phyloP scores from a whole-genome alignment of 768 basidiomycete species.

The Tylopilus rubrobrunneus region DNA sequence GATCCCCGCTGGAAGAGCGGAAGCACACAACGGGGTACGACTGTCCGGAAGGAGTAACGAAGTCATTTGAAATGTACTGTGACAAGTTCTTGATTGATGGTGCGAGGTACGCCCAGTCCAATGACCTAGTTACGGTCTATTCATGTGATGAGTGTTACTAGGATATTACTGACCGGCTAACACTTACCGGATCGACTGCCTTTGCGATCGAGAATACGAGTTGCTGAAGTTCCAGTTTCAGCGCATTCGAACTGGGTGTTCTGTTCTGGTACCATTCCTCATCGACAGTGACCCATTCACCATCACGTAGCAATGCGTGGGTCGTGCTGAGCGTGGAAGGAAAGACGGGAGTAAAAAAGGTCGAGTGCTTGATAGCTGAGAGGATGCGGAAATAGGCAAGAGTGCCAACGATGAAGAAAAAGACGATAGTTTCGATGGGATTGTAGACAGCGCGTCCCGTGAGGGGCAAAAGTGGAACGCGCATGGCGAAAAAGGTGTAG shows the following conservation, averaged over 20 bases:
- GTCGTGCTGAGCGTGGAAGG: conserved; percentile 50
- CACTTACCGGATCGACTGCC: conserved; percentile 36
- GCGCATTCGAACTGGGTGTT: conserved; percentile 25
- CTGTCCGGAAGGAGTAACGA: conserved; percentile 40
- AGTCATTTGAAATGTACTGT: conserved; percentile 40
- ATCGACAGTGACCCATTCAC: conserved; percentile 61
- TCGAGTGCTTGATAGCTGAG: conserved; percentile 82
- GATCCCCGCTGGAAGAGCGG: conserved; percentile 23
- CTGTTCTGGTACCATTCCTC: conserved; percentile 48
- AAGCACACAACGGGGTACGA: conserved; percentile 55
- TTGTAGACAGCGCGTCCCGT: conserved; percentile 70
- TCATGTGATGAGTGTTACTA: conserved; percentile 1
- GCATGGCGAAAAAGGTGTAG: conserved; percentile 35
- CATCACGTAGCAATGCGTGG: conserved; percentile 48
- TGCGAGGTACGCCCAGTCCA: conserved; percentile 40
- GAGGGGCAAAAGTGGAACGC: conserved; percentile 61
- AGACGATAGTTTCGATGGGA: conserved; percentile 88
- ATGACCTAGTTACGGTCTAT: conserved; percentile 29
- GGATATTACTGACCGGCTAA: neutral
- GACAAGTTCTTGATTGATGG: conserved; percentile 47
- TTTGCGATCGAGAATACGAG: conserved; percentile 45
- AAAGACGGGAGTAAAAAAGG: conserved; percentile 62
- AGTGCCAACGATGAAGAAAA: conserved; percentile 84
- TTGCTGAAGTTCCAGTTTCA: conserved; percentile 69
- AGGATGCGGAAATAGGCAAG: conserved; percentile 95